Percentiles rank a stretch among this genome's conserved stretches.
Evolutionary conservation across 257 asterid species (phyloP).

Genomic region (Penstemon newberryi): DNA sequence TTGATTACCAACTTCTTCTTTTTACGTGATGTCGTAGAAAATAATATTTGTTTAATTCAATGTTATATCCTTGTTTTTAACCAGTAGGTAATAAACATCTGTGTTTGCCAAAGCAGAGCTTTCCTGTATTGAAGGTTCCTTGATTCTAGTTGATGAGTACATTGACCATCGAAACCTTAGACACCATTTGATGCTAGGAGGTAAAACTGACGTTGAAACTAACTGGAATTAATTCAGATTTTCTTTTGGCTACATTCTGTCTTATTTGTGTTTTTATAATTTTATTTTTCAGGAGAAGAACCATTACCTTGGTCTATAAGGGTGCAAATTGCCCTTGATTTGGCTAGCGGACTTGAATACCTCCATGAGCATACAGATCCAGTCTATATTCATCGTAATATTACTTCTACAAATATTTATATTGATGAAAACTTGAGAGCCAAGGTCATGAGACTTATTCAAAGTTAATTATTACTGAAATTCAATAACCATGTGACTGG

Average conservation of each 20-base stretch:
- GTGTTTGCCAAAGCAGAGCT: constrained; percentile 48
- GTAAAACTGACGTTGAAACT: constrained; percentile 33
- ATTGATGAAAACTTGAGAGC: constrained; percentile 74
- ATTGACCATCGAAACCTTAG: constrained; percentile 79
- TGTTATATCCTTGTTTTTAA: not conserved
- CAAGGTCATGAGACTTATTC: constrained; percentile 43
- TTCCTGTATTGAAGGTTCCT: constrained; percentile 69
- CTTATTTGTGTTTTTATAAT: constrained; percentile 25
- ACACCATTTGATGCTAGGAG: constrained; percentile 75
- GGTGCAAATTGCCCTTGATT: constrained; percentile 84
- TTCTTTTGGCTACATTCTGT: constrained; percentile 73
- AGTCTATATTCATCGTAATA: constrained; percentile 79
- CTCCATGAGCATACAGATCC: constrained; percentile 93
- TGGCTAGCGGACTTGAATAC: constrained; percentile 95
- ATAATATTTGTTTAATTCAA: no score
- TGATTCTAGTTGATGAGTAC: constrained; percentile 84
- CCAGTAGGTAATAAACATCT: not conserved
- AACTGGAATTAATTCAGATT: not conserved
- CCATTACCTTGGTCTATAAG: constrained; percentile 70
- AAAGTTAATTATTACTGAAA: not conserved
- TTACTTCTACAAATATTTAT: constrained; percentile 76
- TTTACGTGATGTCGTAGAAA: no score
- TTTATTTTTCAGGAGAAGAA: constrained; percentile 37
- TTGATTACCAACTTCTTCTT: no score
- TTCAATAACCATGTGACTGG: constrained; percentile 5